phyloP scores from a whole-genome alignment of 2,329 filamentous ascomycete genomes.

The Monilinia vaccinii-corymbosi region DNA sequence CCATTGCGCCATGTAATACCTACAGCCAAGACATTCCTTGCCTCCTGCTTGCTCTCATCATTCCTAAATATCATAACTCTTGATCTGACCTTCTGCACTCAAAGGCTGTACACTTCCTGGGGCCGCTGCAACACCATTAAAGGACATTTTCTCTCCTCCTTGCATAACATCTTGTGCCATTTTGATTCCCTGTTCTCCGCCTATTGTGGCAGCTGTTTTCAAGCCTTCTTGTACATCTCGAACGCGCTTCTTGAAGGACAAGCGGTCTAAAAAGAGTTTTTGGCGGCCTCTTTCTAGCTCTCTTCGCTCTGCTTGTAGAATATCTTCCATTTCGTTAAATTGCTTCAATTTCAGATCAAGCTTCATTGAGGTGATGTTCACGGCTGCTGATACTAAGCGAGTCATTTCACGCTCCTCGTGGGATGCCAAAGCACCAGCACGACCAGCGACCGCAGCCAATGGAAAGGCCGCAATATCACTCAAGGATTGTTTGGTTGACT shows the following conservation, averaged over 20 bases:
- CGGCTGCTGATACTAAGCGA: slow-evolving; percentile 79
- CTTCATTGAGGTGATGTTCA: slow-evolving; percentile 92
- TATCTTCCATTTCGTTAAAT: slow-evolving; percentile 91
- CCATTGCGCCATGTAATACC: slow-evolving; percentile 22
- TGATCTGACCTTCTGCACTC: slow-evolving; percentile 45
- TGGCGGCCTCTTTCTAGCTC: slow-evolving; percentile 89
- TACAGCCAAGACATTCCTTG: slow-evolving; percentile 4
- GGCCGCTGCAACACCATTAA: slow-evolving; percentile 37
- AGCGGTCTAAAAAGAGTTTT: slow-evolving; percentile 84
- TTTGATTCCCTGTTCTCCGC: slow-evolving; percentile 29
- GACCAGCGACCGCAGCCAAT: slow-evolving; percentile 75
- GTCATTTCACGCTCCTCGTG: slow-evolving; percentile 97
- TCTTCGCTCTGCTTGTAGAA: slow-evolving; percentile 82
- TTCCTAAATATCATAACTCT: slow-evolving; percentile 32
- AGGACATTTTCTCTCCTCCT: slow-evolving; percentile 39
- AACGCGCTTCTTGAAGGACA: slow-evolving; percentile 83
- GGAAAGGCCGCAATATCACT: slow-evolving; percentile 64
- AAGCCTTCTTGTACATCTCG: slow-evolving; percentile 72
- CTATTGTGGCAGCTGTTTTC: slow-evolving; percentile 38
- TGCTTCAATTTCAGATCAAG: slow-evolving; percentile 92
- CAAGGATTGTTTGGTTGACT: slow-evolving; percentile 38
- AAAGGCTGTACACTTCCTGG: slow-evolving; percentile 43
- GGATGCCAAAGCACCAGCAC: slow-evolving; percentile 79
- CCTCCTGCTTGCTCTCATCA: slow-evolving; percentile 6
- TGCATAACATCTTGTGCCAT: slow-evolving; percentile 29